Conservation (phyloP, 192 early-diverging fungal genomes). For the Backusella tarrabulga region DNA sequence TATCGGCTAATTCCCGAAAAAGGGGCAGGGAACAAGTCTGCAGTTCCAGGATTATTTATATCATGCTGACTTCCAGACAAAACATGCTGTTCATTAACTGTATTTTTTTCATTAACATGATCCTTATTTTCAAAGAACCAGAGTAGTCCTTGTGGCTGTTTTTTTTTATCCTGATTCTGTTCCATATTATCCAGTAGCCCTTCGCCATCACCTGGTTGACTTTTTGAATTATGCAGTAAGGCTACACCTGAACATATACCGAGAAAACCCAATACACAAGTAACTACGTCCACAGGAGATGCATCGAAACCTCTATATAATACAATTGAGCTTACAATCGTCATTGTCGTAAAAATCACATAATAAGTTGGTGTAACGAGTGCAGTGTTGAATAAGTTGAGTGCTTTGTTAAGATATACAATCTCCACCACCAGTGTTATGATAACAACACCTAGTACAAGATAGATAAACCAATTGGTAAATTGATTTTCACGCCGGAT, state of each 20-base stretch:
- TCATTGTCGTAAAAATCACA: conserved; percentile 91
- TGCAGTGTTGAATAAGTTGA: conserved; percentile 89
- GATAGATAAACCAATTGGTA: conserved; percentile 76
- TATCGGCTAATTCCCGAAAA: conserved; percentile 21
- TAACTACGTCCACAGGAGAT: conserved; percentile 69
- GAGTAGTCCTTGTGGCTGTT: not conserved
- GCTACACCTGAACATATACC: conserved; percentile 92
- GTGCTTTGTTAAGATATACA: conserved; percentile 97
- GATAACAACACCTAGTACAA: conserved; percentile 74
- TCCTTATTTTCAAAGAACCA: conserved; percentile 22
- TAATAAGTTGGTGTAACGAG: conserved; percentile 91
- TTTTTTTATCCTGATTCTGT: not conserved
- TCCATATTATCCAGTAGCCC: not conserved
- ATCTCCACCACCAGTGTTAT: conserved; percentile 84
- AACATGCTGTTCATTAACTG: not conserved
- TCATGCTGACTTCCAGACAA: not conserved
- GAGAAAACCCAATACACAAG: conserved; percentile 84
- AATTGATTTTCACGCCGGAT: conserved; percentile 77
- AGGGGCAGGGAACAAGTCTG: conserved; percentile 20
- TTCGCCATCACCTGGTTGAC: conserved; percentile 8
- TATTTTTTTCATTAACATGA: not conserved
- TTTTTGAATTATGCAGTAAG: conserved; percentile 57
- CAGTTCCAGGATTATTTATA: conserved; percentile 9
- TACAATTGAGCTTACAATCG: conserved; percentile 85
- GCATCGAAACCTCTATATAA: conserved; percentile 82